Percentiles rank a stretch among this genome's conserved stretches.
Conservation (phyloP, 2,329 filamentous ascomycete genomes). For the Acarospora socialis region DNA sequence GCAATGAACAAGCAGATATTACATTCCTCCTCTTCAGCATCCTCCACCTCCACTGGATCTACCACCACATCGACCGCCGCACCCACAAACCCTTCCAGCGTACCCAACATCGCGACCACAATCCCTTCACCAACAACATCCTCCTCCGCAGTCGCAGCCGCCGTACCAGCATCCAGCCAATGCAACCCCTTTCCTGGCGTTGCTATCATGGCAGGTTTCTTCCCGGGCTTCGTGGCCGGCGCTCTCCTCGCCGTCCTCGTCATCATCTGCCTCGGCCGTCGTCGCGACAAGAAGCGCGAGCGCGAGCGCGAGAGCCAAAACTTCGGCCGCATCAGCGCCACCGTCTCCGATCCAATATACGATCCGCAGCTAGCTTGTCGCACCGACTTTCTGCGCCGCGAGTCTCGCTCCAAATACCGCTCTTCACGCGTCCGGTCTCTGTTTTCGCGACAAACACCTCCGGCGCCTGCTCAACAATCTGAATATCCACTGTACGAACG, state of each 20-base stretch:
- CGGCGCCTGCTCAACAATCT: too few species aligned
- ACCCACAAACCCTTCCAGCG: constrained; percentile 7
- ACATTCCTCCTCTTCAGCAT: constrained; percentile 18
- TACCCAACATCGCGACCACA: constrained; percentile 9
- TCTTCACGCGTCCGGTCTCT: constrained; percentile 18
- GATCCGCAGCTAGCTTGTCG: constrained; percentile 24
- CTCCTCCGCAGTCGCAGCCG: constrained; percentile 15
- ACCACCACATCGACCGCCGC: constrained; percentile 13
- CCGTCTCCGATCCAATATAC: constrained; percentile 30
- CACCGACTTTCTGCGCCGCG: constrained; percentile 29
- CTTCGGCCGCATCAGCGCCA: constrained; percentile 10
- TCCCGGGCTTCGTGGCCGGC: constrained; percentile 31
- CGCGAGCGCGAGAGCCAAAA: constrained; percentile 9
- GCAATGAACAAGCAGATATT: constrained; percentile 6
- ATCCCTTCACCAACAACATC: constrained; percentile 14
- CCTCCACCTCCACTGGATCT: constrained; percentile 14
- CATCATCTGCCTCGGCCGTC: constrained; percentile 24
- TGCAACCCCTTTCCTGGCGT: constrained; percentile 27
- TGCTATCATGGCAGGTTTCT: constrained; percentile 31
- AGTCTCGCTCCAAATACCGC: constrained; percentile 16
- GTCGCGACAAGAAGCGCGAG: constrained; percentile 13
- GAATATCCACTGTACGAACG: too few species aligned
- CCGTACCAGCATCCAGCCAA: constrained; percentile 15
- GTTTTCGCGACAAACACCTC: constrained; percentile 7
- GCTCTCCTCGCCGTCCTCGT: constrained; percentile 40